phyloP scores from a whole-genome alignment of 345 rosid genomes.

The Citrus maxima region DNA sequence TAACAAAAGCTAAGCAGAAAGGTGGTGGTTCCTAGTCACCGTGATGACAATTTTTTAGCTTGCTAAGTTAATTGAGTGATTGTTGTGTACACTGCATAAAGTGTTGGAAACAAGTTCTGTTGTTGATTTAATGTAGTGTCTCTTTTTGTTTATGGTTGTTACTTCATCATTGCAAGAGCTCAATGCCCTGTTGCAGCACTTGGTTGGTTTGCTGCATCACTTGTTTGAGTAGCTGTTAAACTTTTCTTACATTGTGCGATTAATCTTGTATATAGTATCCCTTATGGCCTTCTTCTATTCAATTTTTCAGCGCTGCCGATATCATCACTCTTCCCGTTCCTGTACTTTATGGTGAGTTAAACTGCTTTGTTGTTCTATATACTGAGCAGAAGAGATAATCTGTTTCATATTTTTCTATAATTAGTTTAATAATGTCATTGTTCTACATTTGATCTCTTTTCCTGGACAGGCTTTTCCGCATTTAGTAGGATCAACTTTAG shows the following conservation, averaged over 20 bases:
- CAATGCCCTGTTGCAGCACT: neutral
- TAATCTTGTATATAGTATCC: neutral
- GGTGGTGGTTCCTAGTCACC: neutral
- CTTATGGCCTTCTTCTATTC: neutral
- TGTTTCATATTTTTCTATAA: neutral
- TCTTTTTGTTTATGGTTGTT: neutral
- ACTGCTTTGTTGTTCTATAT: neutral
- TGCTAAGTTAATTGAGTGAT: neutral
- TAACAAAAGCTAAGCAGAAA: neutral
- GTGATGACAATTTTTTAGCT: neutral
- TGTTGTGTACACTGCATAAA: neutral
- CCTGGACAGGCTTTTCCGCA: no score
- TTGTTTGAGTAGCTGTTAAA: neutral
- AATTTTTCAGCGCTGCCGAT: constrained; percentile 76
- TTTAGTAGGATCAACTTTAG: neutral
- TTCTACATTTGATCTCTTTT: no score
- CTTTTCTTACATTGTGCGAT: neutral
- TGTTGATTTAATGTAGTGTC: neutral
- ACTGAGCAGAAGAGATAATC: neutral
- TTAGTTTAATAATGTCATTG: no score
- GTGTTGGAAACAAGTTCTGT: neutral
- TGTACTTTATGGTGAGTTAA: constrained; percentile 86
- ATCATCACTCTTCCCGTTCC: constrained; percentile 82
- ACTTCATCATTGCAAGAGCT: neutral
- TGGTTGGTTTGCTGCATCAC: neutral